Evolutionary conservation across 345 rosid genomes (phyloP), one percentile per base, ranked within the genome.

Genomic region (Laguncularia racemosa): DNA sequence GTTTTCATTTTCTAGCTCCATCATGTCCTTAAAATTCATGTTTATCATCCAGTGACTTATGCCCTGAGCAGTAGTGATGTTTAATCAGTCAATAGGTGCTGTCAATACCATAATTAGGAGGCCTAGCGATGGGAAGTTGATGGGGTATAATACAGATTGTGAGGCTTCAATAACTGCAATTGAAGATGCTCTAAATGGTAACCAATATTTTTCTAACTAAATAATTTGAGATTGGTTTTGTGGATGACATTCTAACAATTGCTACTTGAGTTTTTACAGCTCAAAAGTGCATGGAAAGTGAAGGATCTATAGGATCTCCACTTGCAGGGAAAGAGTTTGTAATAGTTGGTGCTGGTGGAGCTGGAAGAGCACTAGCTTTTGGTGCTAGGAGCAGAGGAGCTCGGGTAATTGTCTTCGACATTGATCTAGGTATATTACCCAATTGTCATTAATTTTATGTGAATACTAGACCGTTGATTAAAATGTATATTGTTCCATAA

Each of bases 291-390:
- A 47, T 38, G 44, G 62, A 57, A 38, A 52, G 60, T 28, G 28
- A 59, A 40, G 28, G 20, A 16, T 63, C 61, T 68, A 56, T 44
- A 18, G 49, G 52, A 53, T 61, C 81, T 15, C 67, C 74, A 12
- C 45, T 83, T 50, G 43, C 61, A 0, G 86, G 89, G 58, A 84
- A 66, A 64, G 62, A 69, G 53, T 84, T 84, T 53, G 84, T 81
- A 50, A 62, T 80, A 12, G 82, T 70, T 48, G 89, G 89, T 14
- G 89, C 84, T 49, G 86, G 86, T 44, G 86, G 86, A 21, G 89
- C 89, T 13, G 86, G 86, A 53, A 67, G 85, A 73, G 85, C 89
- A 52, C 68, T 81, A 55, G 89, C 82, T n/a, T 76, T 80, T 46
- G 86, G 84, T 33, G 89, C 82, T 33, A 76, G 69, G 57, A 81